Conservation (phyloP, 2,329 filamentous ascomycete species). For the Clonostachys rhizophaga region DNA sequence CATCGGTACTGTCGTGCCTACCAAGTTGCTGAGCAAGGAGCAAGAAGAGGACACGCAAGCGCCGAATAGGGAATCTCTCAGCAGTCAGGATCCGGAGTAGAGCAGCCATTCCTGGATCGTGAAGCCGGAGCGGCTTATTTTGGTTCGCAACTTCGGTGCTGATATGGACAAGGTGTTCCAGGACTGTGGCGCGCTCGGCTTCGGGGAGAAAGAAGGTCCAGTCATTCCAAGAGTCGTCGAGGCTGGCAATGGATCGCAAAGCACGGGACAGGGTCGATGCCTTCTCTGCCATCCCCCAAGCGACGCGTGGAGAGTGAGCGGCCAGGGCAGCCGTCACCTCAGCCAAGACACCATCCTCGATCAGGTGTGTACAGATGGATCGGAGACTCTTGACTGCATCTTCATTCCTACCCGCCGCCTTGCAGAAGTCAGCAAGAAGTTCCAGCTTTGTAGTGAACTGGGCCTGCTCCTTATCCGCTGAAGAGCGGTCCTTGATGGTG, state of each 20-base stretch:
- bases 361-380: conserved; percentile 56
- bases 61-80: conserved; percentile 45
- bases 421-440: conserved; percentile 58
- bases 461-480: conserved; percentile 52
- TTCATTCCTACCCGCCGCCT: conserved; percentile 42
- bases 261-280: conserved; percentile 52
- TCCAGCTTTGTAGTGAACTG: conserved; percentile 62
- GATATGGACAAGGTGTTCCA: conserved; percentile 56
- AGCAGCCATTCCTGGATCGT: conserved; percentile 38
- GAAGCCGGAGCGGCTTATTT: conserved; percentile 28
- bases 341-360: conserved; percentile 53
- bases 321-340: conserved; percentile 44
- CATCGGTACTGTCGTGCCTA: conserved; percentile 27
- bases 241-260: conserved; percentile 53
- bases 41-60: conserved; percentile 45
- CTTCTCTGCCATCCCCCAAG: conserved; percentile 49
- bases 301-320: conserved; percentile 40
- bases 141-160: conserved; percentile 28
- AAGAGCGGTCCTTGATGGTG: conserved; percentile 48
- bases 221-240: conserved; percentile 51
- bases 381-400: conserved; percentile 55
- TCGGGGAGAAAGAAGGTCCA: conserved; percentile 49
- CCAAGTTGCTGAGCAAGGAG: conserved; percentile 45
- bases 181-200: conserved; percentile 47
- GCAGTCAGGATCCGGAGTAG: conserved; percentile 44